phyloP scores from a whole-genome alignment of 2,329 filamentous ascomycete species.

The Penicillium italicum region DNA sequence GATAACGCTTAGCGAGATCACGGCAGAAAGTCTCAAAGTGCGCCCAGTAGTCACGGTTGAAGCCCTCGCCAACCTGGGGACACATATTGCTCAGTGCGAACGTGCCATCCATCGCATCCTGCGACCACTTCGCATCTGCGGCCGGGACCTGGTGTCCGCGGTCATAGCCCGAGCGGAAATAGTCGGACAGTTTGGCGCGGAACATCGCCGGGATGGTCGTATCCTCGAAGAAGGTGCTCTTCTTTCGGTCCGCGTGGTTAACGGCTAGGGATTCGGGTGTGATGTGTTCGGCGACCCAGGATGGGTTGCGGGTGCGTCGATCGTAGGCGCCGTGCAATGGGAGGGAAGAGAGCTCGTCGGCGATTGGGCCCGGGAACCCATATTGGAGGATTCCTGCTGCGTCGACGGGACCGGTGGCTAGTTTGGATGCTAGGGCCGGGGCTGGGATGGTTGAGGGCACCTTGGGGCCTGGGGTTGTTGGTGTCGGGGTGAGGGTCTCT shows the following conservation, averaged over 20 bases:
- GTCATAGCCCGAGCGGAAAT: slow-evolving; percentile 92
- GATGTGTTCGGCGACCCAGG: slow-evolving; percentile 96
- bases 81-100: slow-evolving; percentile 96
- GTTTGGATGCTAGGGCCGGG: slow-evolving; percentile 19
- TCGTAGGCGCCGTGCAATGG: slow-evolving; percentile 86
- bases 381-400: slow-evolving; percentile 76
- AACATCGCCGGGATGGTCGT: slow-evolving; percentile 74
- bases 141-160: slow-evolving; percentile 95
- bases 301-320: slow-evolving; percentile 82
- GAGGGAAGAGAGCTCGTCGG: slow-evolving; percentile 72
- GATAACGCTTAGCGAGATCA: slow-evolving; percentile 73
- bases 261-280: slow-evolving; percentile 75
- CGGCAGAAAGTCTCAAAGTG: slow-evolving; percentile 98
- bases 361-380: slow-evolving; percentile 86
- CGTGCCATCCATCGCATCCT: slow-evolving; percentile 90
- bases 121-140: slow-evolving; percentile 93
- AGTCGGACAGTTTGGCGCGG: slow-evolving; percentile 86
- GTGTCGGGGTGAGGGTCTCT: slow-evolving; percentile 28
- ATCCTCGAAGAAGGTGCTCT: slow-evolving; percentile 83
- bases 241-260: slow-evolving; percentile 75
- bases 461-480: slow-evolving; percentile 28
- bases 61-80: slow-evolving; percentile 94
- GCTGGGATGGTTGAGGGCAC: slow-evolving; percentile 29
- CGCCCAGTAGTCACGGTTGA: slow-evolving; percentile 99
- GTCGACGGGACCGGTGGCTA: slow-evolving; percentile 55